Percentiles rank a stretch among this genome's conserved stretches.
These are phyloP conservation scores for Russula lepida DNA, from an alignment of 768 basidiomycete genomes.

Conservation along the genomic window DNA sequence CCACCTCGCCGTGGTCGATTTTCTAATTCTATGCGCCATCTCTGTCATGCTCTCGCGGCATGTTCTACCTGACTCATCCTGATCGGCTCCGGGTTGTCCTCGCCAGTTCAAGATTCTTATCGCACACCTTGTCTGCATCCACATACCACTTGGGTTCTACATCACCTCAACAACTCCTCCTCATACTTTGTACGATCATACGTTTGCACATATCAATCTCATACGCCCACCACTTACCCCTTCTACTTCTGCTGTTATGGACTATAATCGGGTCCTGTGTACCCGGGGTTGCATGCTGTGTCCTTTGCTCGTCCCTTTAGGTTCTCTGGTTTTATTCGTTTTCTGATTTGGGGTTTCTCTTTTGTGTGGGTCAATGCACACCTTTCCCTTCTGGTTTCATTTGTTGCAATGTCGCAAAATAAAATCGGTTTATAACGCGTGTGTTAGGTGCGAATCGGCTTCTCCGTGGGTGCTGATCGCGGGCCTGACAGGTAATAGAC, in stretches of 20 bases:
- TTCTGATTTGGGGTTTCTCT: slow-evolving; percentile 25
- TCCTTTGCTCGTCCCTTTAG: not conserved
- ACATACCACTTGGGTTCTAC: not conserved
- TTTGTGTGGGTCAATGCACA: not conserved
- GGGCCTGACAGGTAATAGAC: not conserved
- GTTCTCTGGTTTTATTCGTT: not conserved
- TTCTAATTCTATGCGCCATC: not conserved
- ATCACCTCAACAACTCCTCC: not conserved
- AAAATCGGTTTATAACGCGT: not conserved
- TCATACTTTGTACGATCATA: not conserved
- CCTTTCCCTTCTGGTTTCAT: not conserved
- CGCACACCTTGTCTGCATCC: not conserved
- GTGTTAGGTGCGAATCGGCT: not conserved
- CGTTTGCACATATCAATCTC: slow-evolving; percentile 1
- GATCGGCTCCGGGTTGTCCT: not conserved
- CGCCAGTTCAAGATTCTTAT: not conserved
- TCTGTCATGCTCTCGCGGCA: not conserved
- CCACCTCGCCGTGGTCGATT: not conserved
- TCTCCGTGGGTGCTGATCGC: not conserved
- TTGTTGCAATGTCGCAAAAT: not conserved
- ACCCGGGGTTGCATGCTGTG: not conserved
- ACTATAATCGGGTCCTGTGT: not conserved
- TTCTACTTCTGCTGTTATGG: not conserved
- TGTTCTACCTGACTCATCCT: not conserved
- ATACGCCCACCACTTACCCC: not conserved